These are phyloP conservation scores for Fusarium udum DNA, from an alignment of 2,329 filamentous ascomycete species.

Conservation along the genomic window DNA sequence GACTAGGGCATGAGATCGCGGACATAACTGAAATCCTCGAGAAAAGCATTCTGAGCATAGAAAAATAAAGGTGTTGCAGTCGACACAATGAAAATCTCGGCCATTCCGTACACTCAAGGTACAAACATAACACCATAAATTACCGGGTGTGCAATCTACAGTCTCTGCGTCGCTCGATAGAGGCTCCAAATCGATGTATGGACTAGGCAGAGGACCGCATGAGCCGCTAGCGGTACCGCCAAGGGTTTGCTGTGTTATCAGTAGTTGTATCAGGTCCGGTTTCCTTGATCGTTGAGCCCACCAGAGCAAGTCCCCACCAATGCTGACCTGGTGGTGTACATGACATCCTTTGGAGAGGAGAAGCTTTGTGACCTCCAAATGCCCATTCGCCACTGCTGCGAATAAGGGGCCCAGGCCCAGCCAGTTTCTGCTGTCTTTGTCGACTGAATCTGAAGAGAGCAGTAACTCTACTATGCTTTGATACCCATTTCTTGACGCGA, in stretches of 20 bases:
- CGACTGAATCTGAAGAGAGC: fast-evolving
- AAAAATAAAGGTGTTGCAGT: fast-evolving
- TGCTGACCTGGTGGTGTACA: fast-evolving
- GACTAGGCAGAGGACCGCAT: fast-evolving
- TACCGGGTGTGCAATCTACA: fast-evolving
- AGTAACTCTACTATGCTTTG: fast-evolving
- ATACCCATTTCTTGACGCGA: background rate
- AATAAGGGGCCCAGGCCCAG: fast-evolving
- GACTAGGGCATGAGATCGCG: fast-evolving
- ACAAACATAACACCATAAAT: background rate
- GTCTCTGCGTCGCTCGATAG: fast-evolving
- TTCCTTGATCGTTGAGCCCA: background rate
- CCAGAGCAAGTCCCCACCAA: background rate
- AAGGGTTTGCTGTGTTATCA: fast-evolving
- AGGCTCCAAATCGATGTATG: fast-evolving
- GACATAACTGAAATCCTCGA: background rate
- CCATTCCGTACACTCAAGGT: fast-evolving
- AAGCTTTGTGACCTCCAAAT: background rate
- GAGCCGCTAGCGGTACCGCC: fast-evolving
- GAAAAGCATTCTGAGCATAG: background rate
- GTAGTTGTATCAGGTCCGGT: fast-evolving
- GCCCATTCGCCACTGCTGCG: background rate
- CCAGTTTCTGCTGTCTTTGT: background rate
- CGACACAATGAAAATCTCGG: fast-evolving
- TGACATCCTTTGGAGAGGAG: background rate